Evolutionary conservation across 2,329 filamentous ascomycete genomes (phyloP).

Genomic region (Colletotrichum sp.): DNA sequence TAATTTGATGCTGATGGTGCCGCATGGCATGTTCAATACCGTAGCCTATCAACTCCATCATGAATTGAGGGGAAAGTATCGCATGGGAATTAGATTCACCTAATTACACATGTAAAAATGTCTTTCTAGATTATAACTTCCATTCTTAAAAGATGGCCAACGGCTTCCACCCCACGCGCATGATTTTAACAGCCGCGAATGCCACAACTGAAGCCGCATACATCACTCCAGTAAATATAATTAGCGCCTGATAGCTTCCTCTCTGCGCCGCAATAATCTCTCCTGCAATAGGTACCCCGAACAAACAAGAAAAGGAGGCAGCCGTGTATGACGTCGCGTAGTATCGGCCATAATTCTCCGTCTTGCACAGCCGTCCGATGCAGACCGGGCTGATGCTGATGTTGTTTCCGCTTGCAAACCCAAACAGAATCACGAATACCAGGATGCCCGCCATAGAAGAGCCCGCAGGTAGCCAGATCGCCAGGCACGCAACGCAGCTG

Average conservation of each 20-base stretch:
- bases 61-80: too few relatives aligned
- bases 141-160: background rate
- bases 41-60: too few relatives aligned
- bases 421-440: constrained; percentile 78
- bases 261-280: constrained; percentile 61
- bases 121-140: too few relatives aligned
- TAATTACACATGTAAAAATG: too few relatives aligned
- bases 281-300: constrained; percentile 75
- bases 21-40: too few relatives aligned
- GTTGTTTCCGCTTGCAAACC: constrained; percentile 80
- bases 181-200: constrained; percentile 64
- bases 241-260: constrained; percentile 70
- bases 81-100: too few relatives aligned
- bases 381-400: constrained; percentile 86
- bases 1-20: too few relatives aligned
- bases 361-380: constrained; percentile 81
- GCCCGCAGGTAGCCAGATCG: constrained; percentile 77
- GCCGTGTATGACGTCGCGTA: constrained; percentile 86
- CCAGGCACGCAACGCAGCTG: constrained; percentile 68
- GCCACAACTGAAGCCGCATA: constrained; percentile 62
- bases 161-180: constrained; percentile 17
- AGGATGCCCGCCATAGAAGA: constrained; percentile 67
- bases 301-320: constrained; percentile 75
- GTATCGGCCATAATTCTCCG: constrained; percentile 82
- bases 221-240: constrained; percentile 67